Evolutionary conservation across 495 filamentous ascomycete species (phyloP).

Genomic region (Annulohypoxylon stygium): DNA sequence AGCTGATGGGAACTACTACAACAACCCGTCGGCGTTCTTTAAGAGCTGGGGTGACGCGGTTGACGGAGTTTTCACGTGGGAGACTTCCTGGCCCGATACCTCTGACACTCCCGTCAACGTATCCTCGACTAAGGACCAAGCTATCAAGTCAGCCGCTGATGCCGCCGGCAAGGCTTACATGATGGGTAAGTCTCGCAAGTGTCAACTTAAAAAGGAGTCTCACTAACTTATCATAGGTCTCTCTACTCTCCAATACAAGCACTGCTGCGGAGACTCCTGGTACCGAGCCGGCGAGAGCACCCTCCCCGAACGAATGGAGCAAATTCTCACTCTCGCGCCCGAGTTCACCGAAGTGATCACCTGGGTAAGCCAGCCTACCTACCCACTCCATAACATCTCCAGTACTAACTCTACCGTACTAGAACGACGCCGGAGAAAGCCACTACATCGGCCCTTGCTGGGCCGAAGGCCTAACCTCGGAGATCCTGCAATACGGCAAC

Average conservation of each 20-base stretch:
- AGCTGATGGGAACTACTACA: slow-evolving; percentile 45
- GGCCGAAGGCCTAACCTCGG: slow-evolving; percentile 46
- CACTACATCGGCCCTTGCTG: slow-evolving; percentile 63
- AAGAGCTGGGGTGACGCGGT: slow-evolving; percentile 44
- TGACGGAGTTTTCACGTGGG: slow-evolving; percentile 56
- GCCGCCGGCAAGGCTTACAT: slow-evolving; percentile 53
- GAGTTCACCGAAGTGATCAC: slow-evolving; percentile 54
- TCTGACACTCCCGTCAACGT: slow-evolving; percentile 42
- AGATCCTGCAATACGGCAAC: slow-evolving; percentile 51
- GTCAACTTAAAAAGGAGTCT: background rate
- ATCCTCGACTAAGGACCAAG: slow-evolving; percentile 42
- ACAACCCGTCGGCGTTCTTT: slow-evolving; percentile 40
- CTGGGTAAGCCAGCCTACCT: slow-evolving; percentile 40
- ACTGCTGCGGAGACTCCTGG: slow-evolving; percentile 52
- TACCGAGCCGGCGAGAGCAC: slow-evolving; percentile 61
- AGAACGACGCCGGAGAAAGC: slow-evolving; percentile 59
- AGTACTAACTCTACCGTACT: slow-evolving; percentile 1
- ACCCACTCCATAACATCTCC: background rate
- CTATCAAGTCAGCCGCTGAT: slow-evolving; percentile 43
- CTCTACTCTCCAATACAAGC: slow-evolving; percentile 58
- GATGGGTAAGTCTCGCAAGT: slow-evolving; percentile 48
- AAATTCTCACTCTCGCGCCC: slow-evolving; percentile 49
- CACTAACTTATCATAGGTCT: slow-evolving; percentile 38
- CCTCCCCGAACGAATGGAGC: slow-evolving; percentile 53
- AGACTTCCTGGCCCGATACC: slow-evolving; percentile 52